A percentile compares a stretch with the other conserved stretches of the same genome.
These are phyloP conservation scores for Cercospora sp. DNA, from an alignment of 2,329 filamentous ascomycete genomes.

Conservation along the genomic window DNA sequence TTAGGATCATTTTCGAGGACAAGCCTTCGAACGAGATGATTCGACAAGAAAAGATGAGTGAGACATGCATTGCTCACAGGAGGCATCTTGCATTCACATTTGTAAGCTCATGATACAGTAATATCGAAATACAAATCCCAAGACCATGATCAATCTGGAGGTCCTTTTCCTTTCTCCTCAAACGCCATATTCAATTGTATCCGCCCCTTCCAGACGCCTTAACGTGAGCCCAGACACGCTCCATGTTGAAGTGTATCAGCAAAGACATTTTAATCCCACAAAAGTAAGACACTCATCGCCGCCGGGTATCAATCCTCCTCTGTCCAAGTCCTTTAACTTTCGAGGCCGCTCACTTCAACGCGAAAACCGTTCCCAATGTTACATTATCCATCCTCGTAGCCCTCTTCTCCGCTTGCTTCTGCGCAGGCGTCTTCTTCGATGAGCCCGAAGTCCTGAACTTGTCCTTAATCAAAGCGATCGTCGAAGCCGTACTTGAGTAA, in stretches of 20 bases:
- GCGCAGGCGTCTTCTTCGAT: slow-evolving; percentile 10
- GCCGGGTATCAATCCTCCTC: neutral
- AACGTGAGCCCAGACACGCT: neutral
- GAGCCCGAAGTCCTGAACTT: slow-evolving; percentile 14
- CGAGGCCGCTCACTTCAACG: slow-evolving; percentile 8
- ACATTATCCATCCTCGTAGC: slow-evolving; percentile 11
- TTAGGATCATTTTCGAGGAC: neutral
- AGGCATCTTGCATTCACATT: neutral
- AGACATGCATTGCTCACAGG: neutral
- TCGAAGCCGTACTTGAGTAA: slow-evolving; percentile 13
- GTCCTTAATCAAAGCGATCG: slow-evolving; percentile 22
- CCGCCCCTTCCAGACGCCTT: neutral
- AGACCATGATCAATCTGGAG: neutral
- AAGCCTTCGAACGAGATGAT: neutral
- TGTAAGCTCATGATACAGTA: neutral
- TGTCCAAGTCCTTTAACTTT: neutral
- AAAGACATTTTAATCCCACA: neutral
- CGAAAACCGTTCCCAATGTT: slow-evolving; percentile 14
- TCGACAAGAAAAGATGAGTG: neutral
- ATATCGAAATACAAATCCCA: neutral
- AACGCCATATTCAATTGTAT: neutral
- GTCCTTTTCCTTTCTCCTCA: neutral
- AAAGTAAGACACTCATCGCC: neutral
- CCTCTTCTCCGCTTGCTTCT: slow-evolving; percentile 19
- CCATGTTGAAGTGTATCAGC: neutral